A percentile compares a stretch with the other conserved stretches of the same genome.
Conservation (phyloP, 352 stramenopile species). For the Peronospora destructor region DNA sequence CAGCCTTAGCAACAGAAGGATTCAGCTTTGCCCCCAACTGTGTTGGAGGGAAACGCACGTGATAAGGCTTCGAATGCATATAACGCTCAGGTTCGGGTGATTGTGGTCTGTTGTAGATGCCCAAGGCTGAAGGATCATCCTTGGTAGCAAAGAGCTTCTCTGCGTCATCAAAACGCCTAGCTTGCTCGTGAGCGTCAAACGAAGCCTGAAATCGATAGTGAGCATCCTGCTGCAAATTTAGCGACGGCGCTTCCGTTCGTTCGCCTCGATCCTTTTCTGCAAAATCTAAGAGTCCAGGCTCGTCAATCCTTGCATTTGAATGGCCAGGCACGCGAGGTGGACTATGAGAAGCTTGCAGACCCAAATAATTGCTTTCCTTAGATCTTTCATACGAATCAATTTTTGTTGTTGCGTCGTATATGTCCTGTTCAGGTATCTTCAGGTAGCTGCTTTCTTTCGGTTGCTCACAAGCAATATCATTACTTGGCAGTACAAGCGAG, state of each 20-base stretch:
- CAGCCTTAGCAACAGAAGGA: constrained; percentile 5
- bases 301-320: constrained; percentile 1
- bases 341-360: constrained; percentile 1
- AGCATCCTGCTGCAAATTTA: not conserved
- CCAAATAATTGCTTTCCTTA: constrained; percentile 1
- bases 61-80: constrained; percentile 3
- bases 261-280: constrained; percentile 1
- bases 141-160: constrained; percentile 25
- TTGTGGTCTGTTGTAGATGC: constrained; percentile 12
- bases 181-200: constrained; percentile 7
- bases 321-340: not conserved
- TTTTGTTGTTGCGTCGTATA: not conserved
- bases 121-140: constrained; percentile 2
- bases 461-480: not conserved
- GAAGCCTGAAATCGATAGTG: constrained; percentile 3
- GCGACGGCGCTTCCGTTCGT: not conserved
- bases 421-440: constrained; percentile 4
- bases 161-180: constrained; percentile 25
- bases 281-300: constrained; percentile 6
- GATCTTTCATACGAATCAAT: constrained; percentile 3
- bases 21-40: constrained; percentile 24
- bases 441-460: not conserved
- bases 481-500: constrained; percentile 5
- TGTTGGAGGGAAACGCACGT: constrained; percentile 15
- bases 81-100: constrained; percentile 10